These are phyloP conservation scores for Podaxis mareebaensis DNA, from an alignment of 768 basidiomycete species.

Conservation along the genomic window DNA sequence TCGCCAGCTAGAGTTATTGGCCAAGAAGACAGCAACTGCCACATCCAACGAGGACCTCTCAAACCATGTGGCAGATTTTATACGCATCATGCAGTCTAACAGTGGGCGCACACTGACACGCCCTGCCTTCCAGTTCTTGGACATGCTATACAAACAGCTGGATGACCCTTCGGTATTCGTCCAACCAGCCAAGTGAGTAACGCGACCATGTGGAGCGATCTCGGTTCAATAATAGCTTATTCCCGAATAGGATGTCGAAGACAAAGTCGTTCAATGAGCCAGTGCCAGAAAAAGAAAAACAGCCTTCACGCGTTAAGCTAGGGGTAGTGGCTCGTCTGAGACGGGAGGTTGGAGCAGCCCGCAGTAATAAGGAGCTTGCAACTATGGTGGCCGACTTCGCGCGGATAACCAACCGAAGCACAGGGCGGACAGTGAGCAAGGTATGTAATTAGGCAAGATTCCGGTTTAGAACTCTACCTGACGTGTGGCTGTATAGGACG, in stretches of 20 bases:
- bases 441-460: slow-evolving; percentile 25
- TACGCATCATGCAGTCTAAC: slow-evolving; percentile 61
- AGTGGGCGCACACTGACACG: slow-evolving; percentile 67
- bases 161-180: slow-evolving; percentile 64
- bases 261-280: slow-evolving; percentile 42
- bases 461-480: not conserved
- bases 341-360: slow-evolving; percentile 51
- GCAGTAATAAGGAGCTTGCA: slow-evolving; percentile 58
- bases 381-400: slow-evolving; percentile 71
- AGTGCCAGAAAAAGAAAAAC: slow-evolving; percentile 36
- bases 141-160: slow-evolving; percentile 69
- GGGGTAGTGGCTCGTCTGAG: slow-evolving; percentile 60
- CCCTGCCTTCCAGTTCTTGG: slow-evolving; percentile 71
- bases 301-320: slow-evolving; percentile 53
- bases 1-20: slow-evolving; percentile 48
- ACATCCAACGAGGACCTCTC: slow-evolving; percentile 59
- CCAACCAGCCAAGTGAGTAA: slow-evolving; percentile 51
- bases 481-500: slow-evolving; percentile 43
- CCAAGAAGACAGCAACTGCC: slow-evolving; percentile 41
- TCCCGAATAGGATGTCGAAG: slow-evolving; percentile 31
- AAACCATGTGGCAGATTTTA: slow-evolving; percentile 57
- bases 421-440: slow-evolving; percentile 74
- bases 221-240: not conserved
- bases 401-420: slow-evolving; percentile 65
- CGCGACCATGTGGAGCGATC: slow-evolving; percentile 4